A percentile compares a stretch with the other conserved stretches of the same genome.
Conservation (phyloP, 495 filamentous ascomycete genomes). For the Bacidia rubella region DNA sequence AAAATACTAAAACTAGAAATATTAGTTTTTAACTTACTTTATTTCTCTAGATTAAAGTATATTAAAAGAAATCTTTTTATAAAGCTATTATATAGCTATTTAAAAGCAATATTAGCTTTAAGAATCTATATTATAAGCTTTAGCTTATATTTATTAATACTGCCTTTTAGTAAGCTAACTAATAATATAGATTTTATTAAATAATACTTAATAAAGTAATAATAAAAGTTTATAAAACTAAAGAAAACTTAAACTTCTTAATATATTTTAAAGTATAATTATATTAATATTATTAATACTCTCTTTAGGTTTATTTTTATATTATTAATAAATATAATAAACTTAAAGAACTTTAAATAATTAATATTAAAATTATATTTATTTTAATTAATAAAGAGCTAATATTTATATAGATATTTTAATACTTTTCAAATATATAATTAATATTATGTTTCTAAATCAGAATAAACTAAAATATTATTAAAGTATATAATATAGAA, state of each 20-base stretch:
- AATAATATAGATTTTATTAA: neutral
- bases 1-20: too few relatives aligned
- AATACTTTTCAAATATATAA: conserved; percentile 6
- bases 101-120: too few relatives aligned
- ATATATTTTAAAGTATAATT: conserved; percentile 1
- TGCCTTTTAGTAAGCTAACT: too few relatives aligned
- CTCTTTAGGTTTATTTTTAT: neutral
- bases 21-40: too few relatives aligned
- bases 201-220: neutral
- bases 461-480: neutral
- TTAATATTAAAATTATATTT: neutral
- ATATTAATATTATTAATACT: neutral
- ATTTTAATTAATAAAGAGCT: conserved; percentile 6
- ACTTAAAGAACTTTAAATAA: neutral
- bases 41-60: too few relatives aligned
- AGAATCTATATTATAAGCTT: too few relatives aligned
- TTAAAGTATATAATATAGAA: neutral
- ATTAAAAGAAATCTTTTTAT: too few relatives aligned
- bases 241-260: neutral
- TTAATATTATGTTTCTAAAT: conserved; percentile 6
- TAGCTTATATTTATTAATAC: neutral
- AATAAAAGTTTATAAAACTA: neutral
- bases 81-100: too few relatives aligned
- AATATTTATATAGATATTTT: conserved; percentile 6
- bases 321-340: too few relatives aligned